Evolutionary conservation across 2,329 filamentous ascomycete genomes (phyloP), one percentile per base, ranked within the genome.

Genomic region (Botryotinia convoluta): DNA sequence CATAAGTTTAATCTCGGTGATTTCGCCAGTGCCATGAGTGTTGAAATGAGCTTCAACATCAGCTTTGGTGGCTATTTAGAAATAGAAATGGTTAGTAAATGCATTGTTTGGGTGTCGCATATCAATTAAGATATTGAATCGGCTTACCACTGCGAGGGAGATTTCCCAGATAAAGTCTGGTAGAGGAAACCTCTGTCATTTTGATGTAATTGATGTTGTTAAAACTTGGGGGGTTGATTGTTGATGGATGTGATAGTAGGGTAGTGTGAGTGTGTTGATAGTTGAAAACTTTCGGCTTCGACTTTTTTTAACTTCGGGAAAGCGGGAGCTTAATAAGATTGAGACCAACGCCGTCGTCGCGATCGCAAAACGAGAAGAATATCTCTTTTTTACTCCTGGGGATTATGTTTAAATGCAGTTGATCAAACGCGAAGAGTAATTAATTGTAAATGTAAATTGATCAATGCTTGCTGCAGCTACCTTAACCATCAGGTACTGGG

Each of bases 1-100:
- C 96, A 99, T 99, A 77, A 99, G 90, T 87, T 99, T 99, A 86
- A 99, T 95, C 86, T 99, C 96, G 79, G 93, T 96, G 83, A 99
- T 98, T 83, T 97, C 94, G 83, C 96, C 96, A 79, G 94, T 95
- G 82, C 95, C 96, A 90, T 98, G 94, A 81, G 91, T 94, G 83
- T 92, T 92, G 86, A 99, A 99, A 84, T 98, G 95, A 80, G 91
- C 90, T 86, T 98, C 95, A 83, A 99, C 92, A 83, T 99, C 95
- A 84, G 93, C 91, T 87, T 98, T 98, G 84, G 95, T 98, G 86
- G 93, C 95, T 97, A 86, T 72, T 61, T 69, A 65, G 59, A 60
- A n/a, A 44, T n/a, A 68, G 59, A 51, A 29, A 54, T 35, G 37
- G 32, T 63, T 51, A 69, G 54, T 9, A 16, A 51, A 39, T 29